Evolutionary conservation across 805 yeast genomes (phyloP), one percentile per base, ranked within the genome.

Genomic region (Wickerhamiella bombiphila): DNA sequence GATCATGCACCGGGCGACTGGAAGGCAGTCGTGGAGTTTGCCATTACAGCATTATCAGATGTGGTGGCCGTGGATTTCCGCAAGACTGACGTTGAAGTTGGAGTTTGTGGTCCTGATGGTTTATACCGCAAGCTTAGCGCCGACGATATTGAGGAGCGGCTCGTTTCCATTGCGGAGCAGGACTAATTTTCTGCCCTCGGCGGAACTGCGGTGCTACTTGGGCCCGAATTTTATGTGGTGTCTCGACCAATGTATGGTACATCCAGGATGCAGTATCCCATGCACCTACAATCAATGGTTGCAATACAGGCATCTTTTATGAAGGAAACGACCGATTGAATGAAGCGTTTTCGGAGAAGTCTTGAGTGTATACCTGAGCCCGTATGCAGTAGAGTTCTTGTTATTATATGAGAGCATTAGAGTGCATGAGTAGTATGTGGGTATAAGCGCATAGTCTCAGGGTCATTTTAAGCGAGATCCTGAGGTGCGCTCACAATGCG

Each of bases 101-200:
- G 96, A 37, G 80, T 86, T 34, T 94, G 94, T 20, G 66, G 80
- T 3, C 62, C 64, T 35, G 74, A 66, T 29, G 78, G 77, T 35
- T 42, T 38, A 36, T 88, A 88, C 65, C 70, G 76, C 45, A 66
- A 72, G 21, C 70, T 91, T 52, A 65, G 76, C 4, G 70, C 80
- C 7, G 95, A 85, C 28, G 93, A 91, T 60, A 86, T 91, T 48
- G 98, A 91, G 59, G 95, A 83, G 63, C 70, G 97, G 55, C 68
- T 91, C 55, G 80, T 85, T 22, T 72, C 95, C 18, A 85, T 91
- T 57, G 97, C 98, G 36, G 98, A 91, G 64, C 88, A 82, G 64
- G 98, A 91, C 64, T 86, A 66, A 32, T 16, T n/a, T 16, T 13
- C 9, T 13, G 33, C 5, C 33, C 33, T 7, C 33, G 20, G 5